These are phyloP conservation scores for Mortierella sp. DNA, from an alignment of 371 early-diverging fungal genomes.

Conservation along the genomic window DNA sequence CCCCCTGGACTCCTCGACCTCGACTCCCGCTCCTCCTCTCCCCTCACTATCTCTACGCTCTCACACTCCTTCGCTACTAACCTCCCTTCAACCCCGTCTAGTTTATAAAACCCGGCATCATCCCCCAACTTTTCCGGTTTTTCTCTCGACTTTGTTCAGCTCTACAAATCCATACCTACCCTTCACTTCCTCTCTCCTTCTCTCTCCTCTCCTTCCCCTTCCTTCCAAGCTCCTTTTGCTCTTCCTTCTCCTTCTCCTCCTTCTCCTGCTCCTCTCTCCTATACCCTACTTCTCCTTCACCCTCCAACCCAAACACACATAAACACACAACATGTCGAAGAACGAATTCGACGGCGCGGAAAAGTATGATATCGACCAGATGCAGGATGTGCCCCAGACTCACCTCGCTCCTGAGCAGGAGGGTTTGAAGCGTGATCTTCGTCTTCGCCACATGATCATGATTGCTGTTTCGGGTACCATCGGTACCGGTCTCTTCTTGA, in stretches of 20 bases:
- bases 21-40: no score
- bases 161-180: constrained; percentile 15
- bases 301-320: background rate
- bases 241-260: background rate
- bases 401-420: constrained; percentile 33
- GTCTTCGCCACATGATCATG: constrained; percentile 84
- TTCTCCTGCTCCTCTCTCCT: background rate
- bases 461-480: constrained; percentile 86
- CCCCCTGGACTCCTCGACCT: no score
- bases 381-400: constrained; percentile 25
- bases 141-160: constrained; percentile 26
- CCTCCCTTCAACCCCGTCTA: background rate
- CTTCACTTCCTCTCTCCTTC: no score
- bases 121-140: background rate
- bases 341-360: constrained; percentile 14
- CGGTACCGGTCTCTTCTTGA: constrained; percentile 91
- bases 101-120: background rate
- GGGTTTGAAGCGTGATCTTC: constrained; percentile 68
- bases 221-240: no score
- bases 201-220: background rate
- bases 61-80: background rate
- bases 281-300: background rate
- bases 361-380: constrained; percentile 33
- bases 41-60: no score
- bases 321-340: constrained; percentile 13